Base-by-base conservation (phyloP, 371 early-diverging fungal species). In the Mortierella sp. region DNA sequence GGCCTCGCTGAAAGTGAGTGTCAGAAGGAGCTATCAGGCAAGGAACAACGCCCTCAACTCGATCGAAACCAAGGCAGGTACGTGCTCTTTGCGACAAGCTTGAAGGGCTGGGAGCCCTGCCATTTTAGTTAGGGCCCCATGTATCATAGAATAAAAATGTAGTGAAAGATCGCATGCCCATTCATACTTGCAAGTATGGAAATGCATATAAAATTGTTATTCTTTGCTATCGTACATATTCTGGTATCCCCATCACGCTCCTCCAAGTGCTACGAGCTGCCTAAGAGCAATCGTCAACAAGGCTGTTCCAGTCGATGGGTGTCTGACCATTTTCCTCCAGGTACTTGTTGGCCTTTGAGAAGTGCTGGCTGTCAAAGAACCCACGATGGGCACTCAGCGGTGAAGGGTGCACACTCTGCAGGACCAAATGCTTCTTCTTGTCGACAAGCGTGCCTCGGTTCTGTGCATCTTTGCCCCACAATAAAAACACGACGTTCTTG, bases 391-490 rank as follows among this genome's bases (percentile, higher is more conserved):
- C 99, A 51, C 96, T 95, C 43, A 99, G 89, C 24, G 99, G 99
- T 28, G 97, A 97, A 74, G 99, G 99, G 89, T 99, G 99, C 3
- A 95, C 96, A 10, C 96, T 88, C 74, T 92, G 93, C 53, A 99
- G 88, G 6, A 99, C 95, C 69, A 96, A 83, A 88, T 99, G 99
- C 89, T 92, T 92, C 44, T 83, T 91, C 92, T 89, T 88, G 78
- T 91, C 90, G 44, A 95, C 91, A 48, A 82, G 81, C 0, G 89
- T 84, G 10, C 93, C 94, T 73, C 97, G 96, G 88, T 94, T 93
- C 78, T 96, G 95, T 16, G 98, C 98, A 88, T 94, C 91, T 8
- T 86, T 80, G n/a, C 99, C 99, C 99, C 99, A 99, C n/a, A 99
- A 91, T 89, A 99, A 93, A 89, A 99, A 99, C 54, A 99, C 99